Evolutionary conservation across 805 yeast genomes (phyloP), one percentile per base, ranked within the genome.

Genomic region (Suhomyces pyralidae): DNA sequence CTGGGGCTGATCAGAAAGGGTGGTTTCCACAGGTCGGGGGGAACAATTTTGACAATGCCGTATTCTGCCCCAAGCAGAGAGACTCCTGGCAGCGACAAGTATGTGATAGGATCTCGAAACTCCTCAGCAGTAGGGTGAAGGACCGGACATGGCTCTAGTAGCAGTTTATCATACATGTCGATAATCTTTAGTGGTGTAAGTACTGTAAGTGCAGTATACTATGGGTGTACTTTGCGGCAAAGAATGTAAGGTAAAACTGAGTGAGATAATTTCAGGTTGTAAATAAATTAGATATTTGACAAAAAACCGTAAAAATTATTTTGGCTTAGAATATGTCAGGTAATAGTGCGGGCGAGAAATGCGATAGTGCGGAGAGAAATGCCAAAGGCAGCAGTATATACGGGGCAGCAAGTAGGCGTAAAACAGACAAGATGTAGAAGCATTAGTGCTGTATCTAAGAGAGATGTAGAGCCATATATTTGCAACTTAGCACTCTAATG

Each of bases 21-120:
- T 0, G 86, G 85, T 46, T 62, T 63, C 84, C 85, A 82, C n/a
- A 61, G 67, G 15, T 56, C 51, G 0, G 86, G 86, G 5, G 86
- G 86, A 7, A 73, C 70, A 2, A 82, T 59, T 59, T 82, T 82
- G 28, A 82, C 64, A n/a, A 82, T 69, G 2, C 86, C 86, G 58
- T 66, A 80, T 48, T 71, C 58, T 7, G 67, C 66, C 4, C 85
- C 86, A 36, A 80, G 56, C 34, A 61, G 55, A 14, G 73, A 59
- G 9, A 77, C 61, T 44, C 73, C 78, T 1, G 65, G 62, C 19
- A 77, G 64, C 10, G 80, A 77, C 42, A 82, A 63, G 57, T 79
- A 82, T 20, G 61, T 67, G 25, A 82, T 79, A 17, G 86, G 86
- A 58, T 77, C 74, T 5, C 56, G 61, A 58, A 82, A 82, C 61